Conservation (phyloP, 129 eudicot genomes). For the Ambrosia artemisiifolia region DNA sequence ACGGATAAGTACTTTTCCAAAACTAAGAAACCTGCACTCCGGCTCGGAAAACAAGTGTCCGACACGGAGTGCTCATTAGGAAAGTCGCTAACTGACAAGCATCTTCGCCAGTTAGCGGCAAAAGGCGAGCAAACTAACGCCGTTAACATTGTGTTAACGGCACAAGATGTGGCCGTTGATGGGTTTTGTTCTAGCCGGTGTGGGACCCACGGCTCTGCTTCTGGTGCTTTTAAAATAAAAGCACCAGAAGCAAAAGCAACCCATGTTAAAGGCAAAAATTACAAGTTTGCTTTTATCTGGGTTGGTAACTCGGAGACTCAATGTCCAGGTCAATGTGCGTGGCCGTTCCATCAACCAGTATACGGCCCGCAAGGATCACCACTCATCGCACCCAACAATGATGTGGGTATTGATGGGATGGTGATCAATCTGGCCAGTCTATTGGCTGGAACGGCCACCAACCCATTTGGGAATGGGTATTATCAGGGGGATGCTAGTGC, state of each 20-base stretch:
- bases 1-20: constrained; percentile 55
- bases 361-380: constrained; percentile 72
- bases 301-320: constrained; percentile 66
- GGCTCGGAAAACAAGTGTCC: constrained; percentile 45
- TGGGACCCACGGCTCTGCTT: constrained; percentile 54
- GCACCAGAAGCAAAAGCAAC: no score
- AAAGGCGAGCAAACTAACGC: constrained; percentile 44
- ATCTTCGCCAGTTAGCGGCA: constrained; percentile 43
- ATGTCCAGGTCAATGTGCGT: constrained; percentile 76
- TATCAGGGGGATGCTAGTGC: constrained; percentile 55
- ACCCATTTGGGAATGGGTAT: constrained; percentile 61
- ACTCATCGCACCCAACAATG: constrained; percentile 54
- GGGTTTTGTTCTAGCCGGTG: constrained; percentile 57
- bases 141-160: constrained; percentile 59
- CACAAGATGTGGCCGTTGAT: constrained; percentile 50
- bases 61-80: constrained; percentile 49
- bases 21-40: constrained; percentile 22
- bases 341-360: constrained; percentile 76
- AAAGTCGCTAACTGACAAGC: constrained; percentile 36
- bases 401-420: constrained; percentile 63
- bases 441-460: constrained; percentile 55
- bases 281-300: constrained; percentile 57
- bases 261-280: constrained; percentile 24
- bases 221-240: background rate
- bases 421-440: constrained; percentile 45